These are phyloP conservation scores for Takashimella tepidaria DNA, from an alignment of 1,284 basidiomycete genomes.

Conservation along the genomic window DNA sequence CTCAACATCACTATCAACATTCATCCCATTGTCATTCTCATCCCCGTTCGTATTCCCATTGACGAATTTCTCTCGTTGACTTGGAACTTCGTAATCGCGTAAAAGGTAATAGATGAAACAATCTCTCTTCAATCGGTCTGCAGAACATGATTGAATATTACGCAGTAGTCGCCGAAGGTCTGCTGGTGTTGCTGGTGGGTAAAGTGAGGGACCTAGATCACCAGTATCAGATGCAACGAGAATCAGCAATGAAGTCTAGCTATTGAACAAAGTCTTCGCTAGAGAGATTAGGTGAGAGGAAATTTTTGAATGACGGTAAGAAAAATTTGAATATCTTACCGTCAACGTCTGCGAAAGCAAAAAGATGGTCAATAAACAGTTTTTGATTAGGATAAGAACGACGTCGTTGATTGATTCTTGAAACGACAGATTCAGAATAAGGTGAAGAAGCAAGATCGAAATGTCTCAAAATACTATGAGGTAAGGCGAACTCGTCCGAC, in stretches of 20 bases:
- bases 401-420: slow-evolving; percentile 10
- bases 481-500: slow-evolving; percentile 29
- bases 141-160: slow-evolving; percentile 23
- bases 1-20: slow-evolving; percentile 15
- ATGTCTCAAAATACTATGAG: slow-evolving; percentile 27
- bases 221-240: not conserved
- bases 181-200: slow-evolving; percentile 37
- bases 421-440: slow-evolving; percentile 15
- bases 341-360: slow-evolving; percentile 28
- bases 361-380: slow-evolving; percentile 39
- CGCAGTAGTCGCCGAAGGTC: slow-evolving; percentile 30
- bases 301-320: too few relatives aligned
- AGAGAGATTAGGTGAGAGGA: not conserved
- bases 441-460: slow-evolving; percentile 37
- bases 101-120: slow-evolving; percentile 43
- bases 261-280: not conserved
- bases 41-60: not conserved
- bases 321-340: slow-evolving; percentile 25
- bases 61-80: not conserved
- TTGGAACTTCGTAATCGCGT: slow-evolving; percentile 23
- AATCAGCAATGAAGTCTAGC: not conserved
- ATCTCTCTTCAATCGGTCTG: slow-evolving; percentile 39
- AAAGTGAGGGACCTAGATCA: slow-evolving; percentile 25
- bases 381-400: slow-evolving; percentile 21
- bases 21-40: slow-evolving; percentile 13